phyloP scores from a whole-genome alignment of 2,329 filamentous ascomycete species.

The Alternaria brassicicola region DNA sequence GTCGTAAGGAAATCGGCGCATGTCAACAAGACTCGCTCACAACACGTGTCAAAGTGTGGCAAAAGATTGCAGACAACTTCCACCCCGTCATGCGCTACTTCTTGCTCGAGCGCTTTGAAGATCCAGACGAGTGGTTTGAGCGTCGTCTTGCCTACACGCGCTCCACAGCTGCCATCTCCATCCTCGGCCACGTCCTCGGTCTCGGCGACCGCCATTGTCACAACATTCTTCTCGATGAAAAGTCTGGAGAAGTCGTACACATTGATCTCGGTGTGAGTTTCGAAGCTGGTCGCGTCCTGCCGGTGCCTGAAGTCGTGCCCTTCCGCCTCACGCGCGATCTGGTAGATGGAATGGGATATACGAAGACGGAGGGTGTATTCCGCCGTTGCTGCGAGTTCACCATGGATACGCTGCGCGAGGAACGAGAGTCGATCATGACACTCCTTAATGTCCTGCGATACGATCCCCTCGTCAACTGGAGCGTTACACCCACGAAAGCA shows the following conservation, averaged over 20 bases:
- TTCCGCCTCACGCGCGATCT: constrained; percentile 94
- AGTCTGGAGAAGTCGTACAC: constrained; percentile 91
- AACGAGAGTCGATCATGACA: constrained; percentile 97
- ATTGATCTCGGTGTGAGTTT: constrained; percentile 98
- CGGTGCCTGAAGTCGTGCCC: constrained; percentile 92
- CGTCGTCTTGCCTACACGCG: constrained; percentile 89
- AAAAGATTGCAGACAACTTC: constrained; percentile 79
- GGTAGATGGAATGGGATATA: constrained; percentile 96
- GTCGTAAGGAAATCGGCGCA: constrained; percentile 77
- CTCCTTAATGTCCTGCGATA: constrained; percentile 97
- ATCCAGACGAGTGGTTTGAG: constrained; percentile 95
- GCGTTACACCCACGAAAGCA: constrained; percentile 73
- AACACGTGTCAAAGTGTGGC: constrained; percentile 74
- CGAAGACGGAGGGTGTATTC: constrained; percentile 94
- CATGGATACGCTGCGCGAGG: constrained; percentile 89
- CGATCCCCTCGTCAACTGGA: constrained; percentile 96
- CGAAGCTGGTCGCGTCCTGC: constrained; percentile 92
- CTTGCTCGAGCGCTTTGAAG: constrained; percentile 91
- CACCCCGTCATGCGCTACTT: constrained; percentile 96
- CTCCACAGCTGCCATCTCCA: constrained; percentile 92
- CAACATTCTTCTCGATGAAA: constrained; percentile 91
- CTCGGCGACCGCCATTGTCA: constrained; percentile 94
- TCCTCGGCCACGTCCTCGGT: constrained; percentile 90
- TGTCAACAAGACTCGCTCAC: constrained; percentile 74
- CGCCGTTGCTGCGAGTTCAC: constrained; percentile 98